A percentile compares a stretch with the other conserved stretches of the same genome.
phyloP scores from a whole-genome alignment of 495 filamentous ascomycete genomes.

The Lineolata rhizophorae region DNA sequence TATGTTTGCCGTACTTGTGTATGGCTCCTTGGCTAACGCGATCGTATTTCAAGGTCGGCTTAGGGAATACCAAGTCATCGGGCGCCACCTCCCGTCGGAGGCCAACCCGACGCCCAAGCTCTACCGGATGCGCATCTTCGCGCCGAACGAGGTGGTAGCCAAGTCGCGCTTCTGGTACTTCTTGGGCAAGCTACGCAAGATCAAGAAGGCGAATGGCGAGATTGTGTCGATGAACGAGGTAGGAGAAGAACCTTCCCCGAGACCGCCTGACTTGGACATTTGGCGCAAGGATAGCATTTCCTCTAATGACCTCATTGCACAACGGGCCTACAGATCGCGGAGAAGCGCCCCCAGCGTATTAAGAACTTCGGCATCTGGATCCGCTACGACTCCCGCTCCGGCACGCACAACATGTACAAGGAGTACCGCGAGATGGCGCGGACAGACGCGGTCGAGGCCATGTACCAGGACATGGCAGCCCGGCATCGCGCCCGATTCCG shows the following conservation, averaged over 20 bases:
- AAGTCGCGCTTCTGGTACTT: slow-evolving; percentile 99
- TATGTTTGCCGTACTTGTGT: no score
- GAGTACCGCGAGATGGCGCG: slow-evolving; percentile 98
- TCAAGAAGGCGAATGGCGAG: slow-evolving; percentile 99
- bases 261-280: not conserved
- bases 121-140: slow-evolving; percentile 99
- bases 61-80: slow-evolving; percentile 98
- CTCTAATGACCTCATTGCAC: no score
- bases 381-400: slow-evolving; percentile 98
- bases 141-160: slow-evolving; percentile 87
- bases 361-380: slow-evolving; percentile 99
- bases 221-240: slow-evolving; percentile 93
- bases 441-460: slow-evolving; percentile 79
- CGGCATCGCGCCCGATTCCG: slow-evolving; percentile 94
- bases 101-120: slow-evolving; percentile 87
- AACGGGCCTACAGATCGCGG: slow-evolving; percentile 49
- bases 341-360: slow-evolving; percentile 96
- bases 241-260: slow-evolving; percentile 29
- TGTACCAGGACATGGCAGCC: slow-evolving; percentile 99
- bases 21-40: no score
- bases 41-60: slow-evolving; percentile 99
- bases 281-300: not conserved
- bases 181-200: slow-evolving; percentile 91
- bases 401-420: slow-evolving; percentile 99
- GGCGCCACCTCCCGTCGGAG: slow-evolving; percentile 94